Conservation (phyloP, 306 rosid species). For the Castanea sativa region DNA sequence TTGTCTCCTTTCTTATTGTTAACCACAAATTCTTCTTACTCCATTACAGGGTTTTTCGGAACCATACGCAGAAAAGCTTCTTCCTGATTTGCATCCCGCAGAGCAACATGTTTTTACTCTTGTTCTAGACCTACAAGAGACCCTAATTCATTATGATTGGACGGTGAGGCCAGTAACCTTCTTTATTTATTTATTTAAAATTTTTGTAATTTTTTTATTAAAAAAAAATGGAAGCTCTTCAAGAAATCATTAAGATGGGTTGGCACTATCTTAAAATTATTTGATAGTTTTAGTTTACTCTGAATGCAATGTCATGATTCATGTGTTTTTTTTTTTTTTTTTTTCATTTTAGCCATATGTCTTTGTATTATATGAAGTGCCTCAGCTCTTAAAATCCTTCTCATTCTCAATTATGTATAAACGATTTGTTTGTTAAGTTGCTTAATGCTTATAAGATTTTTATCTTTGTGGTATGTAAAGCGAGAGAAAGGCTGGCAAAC, state of each 20-base stretch:
- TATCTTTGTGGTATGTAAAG: slow-evolving; percentile 47
- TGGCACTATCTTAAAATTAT: not conserved
- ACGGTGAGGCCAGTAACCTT: slow-evolving; percentile 51
- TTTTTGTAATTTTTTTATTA: not conserved
- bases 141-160: slow-evolving; percentile 86
- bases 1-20: not conserved
- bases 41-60: slow-evolving; percentile 70
- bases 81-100: slow-evolving; percentile 90
- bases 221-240: not conserved
- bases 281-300: not conserved
- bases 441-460: slow-evolving; percentile 17
- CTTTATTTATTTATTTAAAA: too few species aligned
- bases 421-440: not conserved
- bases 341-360: not conserved
- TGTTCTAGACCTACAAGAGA: slow-evolving; percentile 93
- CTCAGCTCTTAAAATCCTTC: slow-evolving; percentile 2
- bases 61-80: slow-evolving; percentile 92
- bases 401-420: not conserved
- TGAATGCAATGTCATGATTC: not conserved
- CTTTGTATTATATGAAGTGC: slow-evolving; percentile 4
- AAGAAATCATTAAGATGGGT: not conserved
- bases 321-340: not conserved
- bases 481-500: slow-evolving; percentile 98
- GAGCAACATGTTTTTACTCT: slow-evolving; percentile 88
- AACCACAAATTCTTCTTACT: slow-evolving; percentile 22